Percentiles rank a stretch among this genome's conserved stretches.
phyloP scores from a whole-genome alignment of 257 asterid genomes.

The Mitragyna speciosa region DNA sequence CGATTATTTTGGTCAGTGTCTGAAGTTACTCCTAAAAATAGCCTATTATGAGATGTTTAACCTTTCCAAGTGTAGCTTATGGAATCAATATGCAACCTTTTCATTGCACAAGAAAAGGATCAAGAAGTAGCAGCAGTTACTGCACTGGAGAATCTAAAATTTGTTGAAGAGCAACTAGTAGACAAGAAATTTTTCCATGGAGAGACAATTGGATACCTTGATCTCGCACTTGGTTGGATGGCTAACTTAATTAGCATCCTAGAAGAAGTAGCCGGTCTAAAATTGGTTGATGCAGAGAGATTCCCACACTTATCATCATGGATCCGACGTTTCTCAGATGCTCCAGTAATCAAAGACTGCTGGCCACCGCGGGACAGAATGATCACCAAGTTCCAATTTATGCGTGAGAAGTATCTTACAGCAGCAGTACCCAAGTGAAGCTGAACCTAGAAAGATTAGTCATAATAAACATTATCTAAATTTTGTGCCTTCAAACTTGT shows the following conservation, averaged over 20 bases:
- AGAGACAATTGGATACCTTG: conserved; percentile 58
- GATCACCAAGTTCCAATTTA: conserved; percentile 45
- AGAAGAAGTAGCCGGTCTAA: conserved; percentile 43
- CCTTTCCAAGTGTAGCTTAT: conserved; percentile 36
- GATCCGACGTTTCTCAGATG: conserved; percentile 43
- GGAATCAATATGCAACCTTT: conserved; percentile 37
- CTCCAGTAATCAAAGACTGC: conserved; percentile 47
- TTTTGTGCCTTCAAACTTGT: neutral
- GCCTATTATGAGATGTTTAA: neutral
- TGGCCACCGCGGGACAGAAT: conserved; percentile 65
- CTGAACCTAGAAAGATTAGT: neutral
- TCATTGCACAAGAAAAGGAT: conserved; percentile 37
- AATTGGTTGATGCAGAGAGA: conserved; percentile 39
- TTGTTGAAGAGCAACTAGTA: conserved; percentile 47
- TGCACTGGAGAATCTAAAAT: conserved; percentile 35
- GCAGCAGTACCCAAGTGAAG: conserved; percentile 31
- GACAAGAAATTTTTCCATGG: conserved; percentile 62
- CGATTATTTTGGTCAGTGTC: no score
- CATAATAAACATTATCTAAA: neutral
- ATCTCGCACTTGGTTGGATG: conserved; percentile 58
- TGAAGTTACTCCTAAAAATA: neutral
- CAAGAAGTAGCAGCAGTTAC: conserved; percentile 39
- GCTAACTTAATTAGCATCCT: conserved; percentile 40
- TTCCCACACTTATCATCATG: conserved; percentile 53
- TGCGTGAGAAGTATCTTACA: conserved; percentile 34